A percentile compares a stretch with the other conserved stretches of the same genome.
These are phyloP conservation scores for Dalbergia cultrata DNA, from an alignment of 306 rosid genomes.

Conservation along the genomic window DNA sequence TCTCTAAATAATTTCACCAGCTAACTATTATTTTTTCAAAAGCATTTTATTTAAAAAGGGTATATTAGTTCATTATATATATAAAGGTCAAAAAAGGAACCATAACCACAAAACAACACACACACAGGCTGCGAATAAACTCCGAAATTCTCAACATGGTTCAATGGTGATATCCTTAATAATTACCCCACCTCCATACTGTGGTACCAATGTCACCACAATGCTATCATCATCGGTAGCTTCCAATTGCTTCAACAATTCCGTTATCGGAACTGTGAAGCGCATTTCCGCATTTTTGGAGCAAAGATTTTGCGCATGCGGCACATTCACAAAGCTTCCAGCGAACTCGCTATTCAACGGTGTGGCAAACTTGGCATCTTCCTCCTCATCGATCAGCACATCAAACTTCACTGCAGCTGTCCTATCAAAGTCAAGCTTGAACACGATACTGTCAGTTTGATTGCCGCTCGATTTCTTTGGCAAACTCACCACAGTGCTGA, in stretches of 20 bases:
- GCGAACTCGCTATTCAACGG: constrained; percentile 66
- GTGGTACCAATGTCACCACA: constrained; percentile 67
- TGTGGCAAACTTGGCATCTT: constrained; percentile 49
- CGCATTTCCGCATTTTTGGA: neutral
- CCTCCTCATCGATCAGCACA: neutral
- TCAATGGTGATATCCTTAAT: constrained; percentile 54
- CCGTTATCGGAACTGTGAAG: constrained; percentile 12
- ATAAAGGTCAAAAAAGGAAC: too few relatives aligned
- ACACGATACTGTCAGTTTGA: too few relatives aligned
- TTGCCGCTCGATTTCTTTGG: constrained; percentile 46
- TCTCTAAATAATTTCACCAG: too few relatives aligned
- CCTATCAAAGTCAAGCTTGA: constrained; percentile 32
- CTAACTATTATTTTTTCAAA: too few relatives aligned
- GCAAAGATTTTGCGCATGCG: constrained; percentile 40
- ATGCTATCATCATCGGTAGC: constrained; percentile 67
- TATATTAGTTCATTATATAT: too few relatives aligned
- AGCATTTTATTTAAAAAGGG: too few relatives aligned
- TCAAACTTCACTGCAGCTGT: neutral
- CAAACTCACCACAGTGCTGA: constrained; percentile 57
- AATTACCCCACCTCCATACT: constrained; percentile 53
- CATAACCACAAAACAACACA: neutral
- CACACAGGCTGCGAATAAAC: neutral
- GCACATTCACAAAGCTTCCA: constrained; percentile 71
- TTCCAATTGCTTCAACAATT: constrained; percentile 67
- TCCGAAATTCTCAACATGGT: neutral